Evolutionary conservation across 768 basidiomycete genomes (phyloP).

Genomic region (Russula compacta): DNA sequence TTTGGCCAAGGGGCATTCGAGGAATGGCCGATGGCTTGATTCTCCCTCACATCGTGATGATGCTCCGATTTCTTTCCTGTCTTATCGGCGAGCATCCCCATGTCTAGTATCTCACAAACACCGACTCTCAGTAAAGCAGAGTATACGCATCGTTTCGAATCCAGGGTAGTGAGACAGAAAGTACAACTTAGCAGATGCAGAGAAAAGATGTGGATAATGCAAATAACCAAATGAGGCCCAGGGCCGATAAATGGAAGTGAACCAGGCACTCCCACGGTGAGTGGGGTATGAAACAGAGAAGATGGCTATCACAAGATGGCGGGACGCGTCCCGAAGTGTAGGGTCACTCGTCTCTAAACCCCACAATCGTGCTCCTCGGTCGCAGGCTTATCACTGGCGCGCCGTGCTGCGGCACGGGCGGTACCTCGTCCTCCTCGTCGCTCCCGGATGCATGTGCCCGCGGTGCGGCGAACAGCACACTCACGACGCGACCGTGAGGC

Average conservation of each 20-base stretch:
- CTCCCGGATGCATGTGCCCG: slow-evolving; percentile 16
- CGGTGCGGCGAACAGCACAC: slow-evolving; percentile 19
- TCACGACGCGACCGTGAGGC: slow-evolving; percentile 12
- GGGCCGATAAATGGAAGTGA: not conserved
- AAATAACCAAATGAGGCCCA: not conserved
- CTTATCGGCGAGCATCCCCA: not conserved
- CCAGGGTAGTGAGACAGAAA: not conserved
- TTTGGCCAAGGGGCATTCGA: slow-evolving; percentile 81
- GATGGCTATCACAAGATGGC: not conserved
- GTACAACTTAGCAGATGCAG: slow-evolving; percentile 6
- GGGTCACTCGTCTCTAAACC: slow-evolving; percentile 15
- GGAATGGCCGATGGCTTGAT: slow-evolving; percentile 61
- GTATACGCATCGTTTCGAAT: not conserved
- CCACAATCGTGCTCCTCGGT: slow-evolving; percentile 18
- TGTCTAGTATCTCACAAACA: not conserved
- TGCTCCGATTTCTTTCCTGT: too few species aligned
- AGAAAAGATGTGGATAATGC: not conserved
- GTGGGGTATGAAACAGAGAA: not conserved
- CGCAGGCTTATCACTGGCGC: slow-evolving; percentile 16
- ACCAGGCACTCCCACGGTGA: not conserved
- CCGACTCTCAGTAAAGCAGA: not conserved
- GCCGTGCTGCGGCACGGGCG: not conserved
- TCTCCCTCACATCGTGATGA: not conserved
- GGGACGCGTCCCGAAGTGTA: not conserved
- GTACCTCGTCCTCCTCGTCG: slow-evolving; percentile 18